Conservation (phyloP, 352 stramenopile species). For the Globisporangium echinulatum region DNA sequence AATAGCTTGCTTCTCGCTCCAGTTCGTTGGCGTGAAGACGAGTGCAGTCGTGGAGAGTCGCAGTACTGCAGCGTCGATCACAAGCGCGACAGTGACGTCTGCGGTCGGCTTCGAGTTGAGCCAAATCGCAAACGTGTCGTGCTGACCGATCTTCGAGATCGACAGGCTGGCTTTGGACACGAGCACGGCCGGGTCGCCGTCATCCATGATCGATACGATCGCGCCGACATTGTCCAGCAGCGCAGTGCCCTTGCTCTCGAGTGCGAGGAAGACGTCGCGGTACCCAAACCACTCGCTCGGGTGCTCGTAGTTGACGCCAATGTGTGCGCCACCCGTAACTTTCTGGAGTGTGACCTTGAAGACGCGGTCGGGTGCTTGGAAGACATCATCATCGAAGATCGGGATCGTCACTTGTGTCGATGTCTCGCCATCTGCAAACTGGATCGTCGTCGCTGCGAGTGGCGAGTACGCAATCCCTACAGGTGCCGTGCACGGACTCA, state of each 20-base stretch:
- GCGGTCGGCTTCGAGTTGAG: slow-evolving; percentile 45
- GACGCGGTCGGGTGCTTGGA: slow-evolving; percentile 49
- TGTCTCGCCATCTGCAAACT: slow-evolving; percentile 40
- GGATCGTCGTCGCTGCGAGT: slow-evolving; percentile 34
- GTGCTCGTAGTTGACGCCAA: slow-evolving; percentile 59
- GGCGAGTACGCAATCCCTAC: slow-evolving; percentile 38
- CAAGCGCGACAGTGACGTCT: slow-evolving; percentile 29
- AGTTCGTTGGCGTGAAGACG: slow-evolving; percentile 39
- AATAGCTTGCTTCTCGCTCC: slow-evolving; percentile 28
- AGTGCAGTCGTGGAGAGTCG: slow-evolving; percentile 21
- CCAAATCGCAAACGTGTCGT: slow-evolving; percentile 35
- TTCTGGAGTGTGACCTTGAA: slow-evolving; percentile 58
- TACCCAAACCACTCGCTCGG: slow-evolving; percentile 46
- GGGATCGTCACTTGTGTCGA: slow-evolving; percentile 37
- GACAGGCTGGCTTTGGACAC: slow-evolving; percentile 62
- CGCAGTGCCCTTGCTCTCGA: slow-evolving; percentile 28
- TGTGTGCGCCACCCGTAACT: slow-evolving; percentile 39
- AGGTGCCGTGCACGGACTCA: slow-evolving; percentile 54
- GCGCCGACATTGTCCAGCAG: slow-evolving; percentile 55
- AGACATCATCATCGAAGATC: slow-evolving; percentile 58
- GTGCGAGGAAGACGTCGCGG: slow-evolving; percentile 25
- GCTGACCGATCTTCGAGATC: slow-evolving; percentile 59
- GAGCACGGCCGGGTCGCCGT: slow-evolving; percentile 52
- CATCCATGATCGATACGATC: slow-evolving; percentile 64
- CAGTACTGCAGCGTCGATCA: slow-evolving; percentile 12